A percentile compares a stretch with the other conserved stretches of the same genome.
These are phyloP conservation scores for Pythium sp. DNA, from an alignment of 352 stramenopile species.

Conservation along the genomic window DNA sequence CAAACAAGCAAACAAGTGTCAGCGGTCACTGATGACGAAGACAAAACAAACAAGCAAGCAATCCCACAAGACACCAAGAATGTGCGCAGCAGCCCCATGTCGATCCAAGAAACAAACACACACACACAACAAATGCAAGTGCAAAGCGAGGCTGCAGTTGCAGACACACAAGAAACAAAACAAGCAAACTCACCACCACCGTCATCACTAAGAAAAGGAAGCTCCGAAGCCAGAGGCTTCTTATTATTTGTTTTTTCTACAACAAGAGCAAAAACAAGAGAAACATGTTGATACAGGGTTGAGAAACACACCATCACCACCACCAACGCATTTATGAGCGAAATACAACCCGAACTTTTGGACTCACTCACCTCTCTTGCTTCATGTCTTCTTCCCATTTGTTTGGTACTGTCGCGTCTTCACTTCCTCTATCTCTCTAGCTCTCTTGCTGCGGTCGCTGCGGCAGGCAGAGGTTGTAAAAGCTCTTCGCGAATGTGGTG, in stretches of 20 bases:
- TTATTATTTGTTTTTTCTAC: conserved; percentile 1
- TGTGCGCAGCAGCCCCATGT: not conserved
- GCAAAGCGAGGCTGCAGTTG: not conserved
- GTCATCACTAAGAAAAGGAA: not conserved
- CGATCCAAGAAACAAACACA: not conserved
- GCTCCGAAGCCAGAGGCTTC: conserved; percentile 1
- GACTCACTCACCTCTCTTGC: not conserved
- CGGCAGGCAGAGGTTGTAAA: conserved; percentile 80
- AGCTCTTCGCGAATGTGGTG: conserved; percentile 53
- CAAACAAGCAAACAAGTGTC: not conserved
- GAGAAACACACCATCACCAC: not conserved
- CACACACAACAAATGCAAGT: not conserved
- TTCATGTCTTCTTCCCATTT: not conserved
- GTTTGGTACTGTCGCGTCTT: not conserved
- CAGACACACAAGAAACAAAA: not conserved
- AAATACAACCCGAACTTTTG: not conserved
- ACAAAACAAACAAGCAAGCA: conserved; percentile 3
- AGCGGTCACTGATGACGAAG: not conserved
- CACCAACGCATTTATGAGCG: not conserved
- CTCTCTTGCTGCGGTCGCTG: conserved; percentile 24
- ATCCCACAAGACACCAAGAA: not conserved
- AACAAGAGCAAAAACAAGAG: not conserved
- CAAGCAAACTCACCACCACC: not conserved
- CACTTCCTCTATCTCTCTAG: not conserved
- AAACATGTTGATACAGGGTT: not conserved